Evolutionary conservation across 1,139 yeast species (phyloP).

Genomic region (Sugiyamaella novakii): DNA sequence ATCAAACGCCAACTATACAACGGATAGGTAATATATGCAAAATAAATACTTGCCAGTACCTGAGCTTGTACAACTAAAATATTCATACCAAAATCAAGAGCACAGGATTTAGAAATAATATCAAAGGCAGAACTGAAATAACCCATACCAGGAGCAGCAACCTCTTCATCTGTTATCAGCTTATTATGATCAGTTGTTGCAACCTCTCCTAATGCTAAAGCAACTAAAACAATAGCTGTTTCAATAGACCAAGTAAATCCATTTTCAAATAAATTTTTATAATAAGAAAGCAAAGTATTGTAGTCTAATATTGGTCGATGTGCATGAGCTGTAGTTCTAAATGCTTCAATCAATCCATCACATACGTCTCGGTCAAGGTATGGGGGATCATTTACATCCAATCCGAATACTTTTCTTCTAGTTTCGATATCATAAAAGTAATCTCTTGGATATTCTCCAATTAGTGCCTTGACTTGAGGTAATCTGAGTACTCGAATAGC

Average conservation of each 20-base stretch:
- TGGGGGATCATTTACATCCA: constrained; percentile 10
- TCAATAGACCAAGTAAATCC: constrained; percentile 18
- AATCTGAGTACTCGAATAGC: constrained; percentile 25
- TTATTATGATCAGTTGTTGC: constrained; percentile 17
- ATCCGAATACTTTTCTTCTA: constrained; percentile 8
- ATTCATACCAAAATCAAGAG: constrained; percentile 21
- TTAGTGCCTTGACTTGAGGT: constrained; percentile 23
- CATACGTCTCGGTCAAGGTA: constrained; percentile 13
- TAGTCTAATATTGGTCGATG: constrained; percentile 21
- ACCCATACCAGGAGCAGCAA: constrained; percentile 16
- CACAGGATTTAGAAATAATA: constrained; percentile 10
- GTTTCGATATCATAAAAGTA: constrained; percentile 26
- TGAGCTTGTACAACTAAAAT: constrained; percentile 18
- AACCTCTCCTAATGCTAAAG: constrained; percentile 25
- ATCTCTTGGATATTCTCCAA: constrained; percentile 28
- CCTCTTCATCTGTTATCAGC: constrained; percentile 8
- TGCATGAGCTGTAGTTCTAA: constrained; percentile 21
- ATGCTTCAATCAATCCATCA: constrained; percentile 16
- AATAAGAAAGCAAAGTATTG: constrained; percentile 12
- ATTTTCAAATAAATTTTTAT: constrained; percentile 13
- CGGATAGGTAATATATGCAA: constrained; percentile 28
- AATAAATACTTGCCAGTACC: constrained; percentile 21
- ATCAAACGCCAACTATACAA: constrained; percentile 27
- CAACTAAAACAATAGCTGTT: constrained; percentile 23
- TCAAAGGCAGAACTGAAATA: constrained; percentile 15